Base-by-base conservation (phyloP, 2,329 filamentous ascomycete genomes). In the Alternaria panax region DNA sequence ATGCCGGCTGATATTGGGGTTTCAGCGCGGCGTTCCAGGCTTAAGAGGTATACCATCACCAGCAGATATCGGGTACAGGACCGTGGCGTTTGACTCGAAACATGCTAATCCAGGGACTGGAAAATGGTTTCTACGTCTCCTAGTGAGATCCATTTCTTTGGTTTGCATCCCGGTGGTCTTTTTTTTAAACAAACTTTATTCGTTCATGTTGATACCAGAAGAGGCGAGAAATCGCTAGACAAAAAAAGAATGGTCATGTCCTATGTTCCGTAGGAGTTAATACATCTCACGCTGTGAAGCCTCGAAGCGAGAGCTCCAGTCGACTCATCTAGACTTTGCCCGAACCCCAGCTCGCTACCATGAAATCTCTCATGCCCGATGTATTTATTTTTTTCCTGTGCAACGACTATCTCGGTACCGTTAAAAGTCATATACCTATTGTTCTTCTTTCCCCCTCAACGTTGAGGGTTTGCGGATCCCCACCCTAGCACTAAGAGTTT, bases 1-100 rank as follows among this genome's bases (percentile, higher is more conserved):
- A 6, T 47, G 18, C 8, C 25, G 42, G 42, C 32, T 42, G 7
- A 16, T 22, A 28, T 40, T 24, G 32, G 30, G 27, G 42, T 55
- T 48, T 46, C 32, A 42, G 53, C 43, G 53, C 43, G 53, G 53
- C 53, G 53, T 55, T 47, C 25, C 25, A 28, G 53, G 43, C 45
- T 55, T 32, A 30, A 48, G 30, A 25, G 25, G 42, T 30, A 18
- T 50, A 55, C 20, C 34, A 32, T 18, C 27, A 59, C 12, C 40
- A 47, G 24, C 12, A 8, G 38, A 51, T 45, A 51, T 59, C 34
- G 51, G 36, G 38, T 40, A 57, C 30, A 42, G 47, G 28, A 55
- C 34, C 12, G 50, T 40, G 51, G 56, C 51, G 56, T 41, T 50
- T 12, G n/a, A 28, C 1, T 34, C 28, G 1, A 11, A 25, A 48